phyloP scores from a whole-genome alignment of 1,284 basidiomycete genomes.

The Ceratobasidium sp. region DNA sequence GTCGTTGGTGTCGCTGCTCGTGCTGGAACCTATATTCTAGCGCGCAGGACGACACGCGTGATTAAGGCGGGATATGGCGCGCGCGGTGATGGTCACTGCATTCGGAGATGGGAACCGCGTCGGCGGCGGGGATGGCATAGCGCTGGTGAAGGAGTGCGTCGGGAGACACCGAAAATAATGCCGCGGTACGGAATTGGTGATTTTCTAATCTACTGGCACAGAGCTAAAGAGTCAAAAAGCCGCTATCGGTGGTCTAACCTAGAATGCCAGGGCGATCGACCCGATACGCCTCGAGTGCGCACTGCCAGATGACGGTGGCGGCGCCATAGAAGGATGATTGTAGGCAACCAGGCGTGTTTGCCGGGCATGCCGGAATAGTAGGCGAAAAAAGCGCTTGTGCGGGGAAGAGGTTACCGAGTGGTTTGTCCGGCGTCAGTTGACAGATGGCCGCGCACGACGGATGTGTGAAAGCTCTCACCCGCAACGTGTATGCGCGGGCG shows the following conservation, averaged over 20 bases:
- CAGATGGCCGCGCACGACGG: constrained; percentile 28
- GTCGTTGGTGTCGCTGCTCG: constrained; percentile 23
- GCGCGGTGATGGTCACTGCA: not conserved
- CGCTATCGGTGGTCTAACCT: not conserved
- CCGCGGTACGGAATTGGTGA: constrained; percentile 6
- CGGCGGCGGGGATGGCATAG: not conserved
- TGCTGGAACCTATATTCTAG: not conserved
- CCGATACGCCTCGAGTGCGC: constrained; percentile 17
- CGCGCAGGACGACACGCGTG: constrained; percentile 11
- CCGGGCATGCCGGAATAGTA: not conserved
- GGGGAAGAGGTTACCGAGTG: constrained; percentile 16
- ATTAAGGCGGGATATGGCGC: constrained; percentile 4
- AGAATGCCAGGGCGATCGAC: constrained; percentile 30
- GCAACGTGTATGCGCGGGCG: not conserved
- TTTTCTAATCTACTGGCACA: constrained; percentile 8
- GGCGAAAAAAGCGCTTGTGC: constrained; percentile 1
- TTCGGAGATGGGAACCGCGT: not conserved
- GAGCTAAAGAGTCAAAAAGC: constrained; percentile 34
- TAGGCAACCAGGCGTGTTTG: not conserved
- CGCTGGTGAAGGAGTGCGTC: not conserved
- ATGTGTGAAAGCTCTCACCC: constrained; percentile 41
- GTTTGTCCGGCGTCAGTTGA: constrained; percentile 29
- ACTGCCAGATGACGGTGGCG: constrained; percentile 1
- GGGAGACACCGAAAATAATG: constrained; percentile 20
- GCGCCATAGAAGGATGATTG: not conserved